These are phyloP conservation scores for Ceratocystis huliohia DNA, from an alignment of 2,329 filamentous ascomycete species.

Conservation along the genomic window DNA sequence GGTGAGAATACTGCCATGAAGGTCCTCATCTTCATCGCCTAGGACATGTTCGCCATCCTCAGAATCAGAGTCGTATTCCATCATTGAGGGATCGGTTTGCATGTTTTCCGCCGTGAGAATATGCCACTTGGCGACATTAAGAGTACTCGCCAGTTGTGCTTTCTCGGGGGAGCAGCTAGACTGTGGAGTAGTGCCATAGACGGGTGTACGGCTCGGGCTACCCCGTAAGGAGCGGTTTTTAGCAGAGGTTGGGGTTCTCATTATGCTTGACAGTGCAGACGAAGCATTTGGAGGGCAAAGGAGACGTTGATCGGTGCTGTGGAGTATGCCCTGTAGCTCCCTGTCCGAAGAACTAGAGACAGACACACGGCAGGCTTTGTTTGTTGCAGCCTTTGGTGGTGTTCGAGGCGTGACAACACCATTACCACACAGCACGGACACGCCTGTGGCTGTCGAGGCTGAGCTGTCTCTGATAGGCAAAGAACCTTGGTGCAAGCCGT, in stretches of 20 bases:
- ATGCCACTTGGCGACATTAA: slow-evolving; percentile 16
- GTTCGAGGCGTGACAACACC: slow-evolving; percentile 3
- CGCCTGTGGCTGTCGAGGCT: not conserved
- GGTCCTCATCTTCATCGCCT: slow-evolving; percentile 5
- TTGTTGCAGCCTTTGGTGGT: not conserved
- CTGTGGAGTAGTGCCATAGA: not conserved
- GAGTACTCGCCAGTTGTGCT: slow-evolving; percentile 15
- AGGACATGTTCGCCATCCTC: slow-evolving; percentile 9
- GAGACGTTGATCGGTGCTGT: slow-evolving; percentile 40
- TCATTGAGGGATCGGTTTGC: not conserved
- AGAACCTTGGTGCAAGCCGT: not conserved
- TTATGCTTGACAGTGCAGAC: slow-evolving; percentile 13
- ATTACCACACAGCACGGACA: not conserved
- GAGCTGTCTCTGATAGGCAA: not conserved
- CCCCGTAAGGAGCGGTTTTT: slow-evolving; percentile 10
- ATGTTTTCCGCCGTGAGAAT: slow-evolving; percentile 17
- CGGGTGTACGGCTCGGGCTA: slow-evolving; percentile 15
- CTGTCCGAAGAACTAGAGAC: slow-evolving; percentile 30
- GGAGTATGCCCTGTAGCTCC: slow-evolving; percentile 40
- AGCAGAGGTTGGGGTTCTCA: slow-evolving; percentile 15
- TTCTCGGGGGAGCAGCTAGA: slow-evolving; percentile 9
- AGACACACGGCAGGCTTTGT: not conserved
- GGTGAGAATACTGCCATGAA: slow-evolving; percentile 11
- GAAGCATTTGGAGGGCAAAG: slow-evolving; percentile 18
- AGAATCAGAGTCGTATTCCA: not conserved